A percentile compares a stretch with the other conserved stretches of the same genome.
Conservation (phyloP, 768 basidiomycete genomes). For the Postia placenta region DNA sequence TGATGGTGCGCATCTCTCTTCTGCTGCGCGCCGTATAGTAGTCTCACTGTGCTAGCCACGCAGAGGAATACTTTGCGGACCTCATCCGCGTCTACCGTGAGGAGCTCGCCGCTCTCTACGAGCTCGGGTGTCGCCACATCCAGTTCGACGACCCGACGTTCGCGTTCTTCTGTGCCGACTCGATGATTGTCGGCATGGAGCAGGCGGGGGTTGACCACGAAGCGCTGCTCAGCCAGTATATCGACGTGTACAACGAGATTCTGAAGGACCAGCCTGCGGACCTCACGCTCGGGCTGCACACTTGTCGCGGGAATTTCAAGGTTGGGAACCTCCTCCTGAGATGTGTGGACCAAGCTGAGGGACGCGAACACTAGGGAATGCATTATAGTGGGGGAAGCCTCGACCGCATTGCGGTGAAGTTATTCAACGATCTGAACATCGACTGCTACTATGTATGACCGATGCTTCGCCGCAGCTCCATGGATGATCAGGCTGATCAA, state of each 20-base stretch:
- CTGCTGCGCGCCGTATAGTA: background rate
- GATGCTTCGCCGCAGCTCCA: background rate
- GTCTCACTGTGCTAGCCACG: background rate
- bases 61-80: constrained; percentile 41
- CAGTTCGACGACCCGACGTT: constrained; percentile 44
- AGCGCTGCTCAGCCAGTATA: constrained; percentile 54
- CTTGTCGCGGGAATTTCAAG: constrained; percentile 44
- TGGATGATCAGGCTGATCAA: background rate
- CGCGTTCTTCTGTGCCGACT: constrained; percentile 58
- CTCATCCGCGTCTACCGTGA: constrained; percentile 38
- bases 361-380: constrained; percentile 30
- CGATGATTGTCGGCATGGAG: constrained; percentile 46
- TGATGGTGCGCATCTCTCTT: constrained; percentile 53
- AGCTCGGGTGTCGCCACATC: constrained; percentile 34
- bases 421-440: constrained; percentile 53
- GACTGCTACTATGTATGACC: constrained; percentile 37
- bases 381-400: constrained; percentile 59
- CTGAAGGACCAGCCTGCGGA: constrained; percentile 45
- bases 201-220: constrained; percentile 54
- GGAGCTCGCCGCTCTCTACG: constrained; percentile 39
- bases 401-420: constrained; percentile 41
- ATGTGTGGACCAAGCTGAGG: background rate
- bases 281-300: constrained; percentile 48
- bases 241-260: constrained; percentile 55
- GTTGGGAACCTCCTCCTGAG: constrained; percentile 9